Evolutionary conservation across 805 yeast genomes (phyloP), one percentile per base, ranked within the genome.

Genomic region (Suhomyces sp.): DNA sequence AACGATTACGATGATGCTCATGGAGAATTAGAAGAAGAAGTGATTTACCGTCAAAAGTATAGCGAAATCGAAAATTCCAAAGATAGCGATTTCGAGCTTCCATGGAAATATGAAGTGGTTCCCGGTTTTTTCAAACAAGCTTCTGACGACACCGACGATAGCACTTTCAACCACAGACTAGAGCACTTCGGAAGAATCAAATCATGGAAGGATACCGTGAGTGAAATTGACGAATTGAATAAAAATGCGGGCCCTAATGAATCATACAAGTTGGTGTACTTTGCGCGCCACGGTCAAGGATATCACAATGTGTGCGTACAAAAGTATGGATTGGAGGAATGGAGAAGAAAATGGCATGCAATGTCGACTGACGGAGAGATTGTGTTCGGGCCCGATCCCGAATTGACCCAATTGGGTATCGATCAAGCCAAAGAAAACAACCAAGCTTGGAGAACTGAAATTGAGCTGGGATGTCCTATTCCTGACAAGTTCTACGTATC

Each of bases 231-330:
- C 1, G 52, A 60, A 9, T 63, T 81, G 55, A 80, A 79, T 54
- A 48, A 50, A 2, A 43, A 58, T 5, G 73, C 77, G 17, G 52
- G 57, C 0, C 57, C 57, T 0, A 73, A 77, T 53, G 83, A 69
- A 41, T 52, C 55, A 33, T 81, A 72, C 63, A 83, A 82, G 58
- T 58, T 83, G 45, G 52, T 83, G 3, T 76, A 81, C 46, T 71
- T 81, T 49, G 85, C 86, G 9, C 74, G 90, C 61, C 90, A 85
- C 58, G 90, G 89, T 5, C 87, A 85, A 63, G 90, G 89, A 0
- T 79, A 67, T 60, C 91, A 85, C 56, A 85, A 85, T 58, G 71
- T 73, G 44, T 77, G 81, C 2, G 81, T 83, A 13, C 68, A 67
- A 20, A 75, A 79, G 53, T 83, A 82, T 58, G 89, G 89, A 9